Evolutionary conservation across 2,329 filamentous ascomycete genomes (phyloP).

Genomic region (Aureobasidium sp.): DNA sequence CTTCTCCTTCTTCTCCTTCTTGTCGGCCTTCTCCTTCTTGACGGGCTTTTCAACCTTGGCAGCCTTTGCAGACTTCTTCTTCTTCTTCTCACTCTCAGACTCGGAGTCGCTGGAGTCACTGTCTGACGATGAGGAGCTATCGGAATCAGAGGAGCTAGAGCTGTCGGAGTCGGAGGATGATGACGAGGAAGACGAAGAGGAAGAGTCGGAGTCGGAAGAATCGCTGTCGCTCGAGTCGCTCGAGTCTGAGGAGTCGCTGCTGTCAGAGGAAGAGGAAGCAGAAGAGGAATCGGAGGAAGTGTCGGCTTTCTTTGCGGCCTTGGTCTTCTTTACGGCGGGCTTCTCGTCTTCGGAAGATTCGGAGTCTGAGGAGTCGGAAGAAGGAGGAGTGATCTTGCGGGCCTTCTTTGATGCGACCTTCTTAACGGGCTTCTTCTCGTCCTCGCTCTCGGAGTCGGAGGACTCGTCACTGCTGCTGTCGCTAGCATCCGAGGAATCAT

Average conservation of each 20-base stretch:
- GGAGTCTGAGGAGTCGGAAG: not conserved
- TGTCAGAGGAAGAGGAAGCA: slow-evolving; percentile 6
- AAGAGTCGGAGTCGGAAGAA: slow-evolving; percentile 16
- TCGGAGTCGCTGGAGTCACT: not conserved
- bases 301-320: slow-evolving; percentile 14
- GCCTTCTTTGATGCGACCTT: too few species aligned
- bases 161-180: slow-evolving; percentile 16
- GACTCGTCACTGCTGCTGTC: slow-evolving; percentile 11
- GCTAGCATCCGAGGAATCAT: slow-evolving; percentile 12
- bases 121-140: not conserved
- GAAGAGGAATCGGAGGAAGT: slow-evolving; percentile 14
- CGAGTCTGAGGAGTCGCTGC: slow-evolving; percentile 9
- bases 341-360: slow-evolving; percentile 11
- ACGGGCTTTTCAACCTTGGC: not conserved
- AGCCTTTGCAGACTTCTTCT: not conserved
- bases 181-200: slow-evolving; percentile 17
- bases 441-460: not conserved
- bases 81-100: not conserved
- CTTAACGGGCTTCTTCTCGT: too few species aligned
- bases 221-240: slow-evolving; percentile 12
- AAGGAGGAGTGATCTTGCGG: too few species aligned
- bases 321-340: slow-evolving; percentile 22
- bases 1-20: slow-evolving; percentile 10
- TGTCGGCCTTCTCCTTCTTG: slow-evolving; percentile 14
- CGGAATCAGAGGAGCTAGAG: slow-evolving; percentile 12